phyloP scores from a whole-genome alignment of 2,329 filamentous ascomycete species.

The Fusarium sp. region DNA sequence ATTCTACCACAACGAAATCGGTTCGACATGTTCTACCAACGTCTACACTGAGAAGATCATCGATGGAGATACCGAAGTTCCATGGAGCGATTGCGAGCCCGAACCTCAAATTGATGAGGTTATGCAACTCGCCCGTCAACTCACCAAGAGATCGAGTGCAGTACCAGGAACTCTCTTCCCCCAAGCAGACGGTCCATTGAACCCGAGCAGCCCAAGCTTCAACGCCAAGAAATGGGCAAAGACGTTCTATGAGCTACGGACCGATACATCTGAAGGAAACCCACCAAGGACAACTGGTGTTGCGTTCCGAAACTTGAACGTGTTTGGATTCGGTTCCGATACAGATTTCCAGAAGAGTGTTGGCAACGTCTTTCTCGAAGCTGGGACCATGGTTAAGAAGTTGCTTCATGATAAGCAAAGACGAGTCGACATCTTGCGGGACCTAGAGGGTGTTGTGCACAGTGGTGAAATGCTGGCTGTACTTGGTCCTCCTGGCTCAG shows the following conservation, averaged over 20 bases:
- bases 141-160: constrained; percentile 46
- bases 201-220: constrained; percentile 57
- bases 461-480: constrained; percentile 79
- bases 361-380: constrained; percentile 45
- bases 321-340: constrained; percentile 48
- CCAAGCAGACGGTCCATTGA: constrained; percentile 47
- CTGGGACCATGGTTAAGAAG: constrained; percentile 28
- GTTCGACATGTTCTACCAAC: constrained; percentile 35
- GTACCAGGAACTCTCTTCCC: constrained; percentile 48
- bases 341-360: constrained; percentile 49
- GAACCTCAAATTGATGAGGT: constrained; percentile 38
- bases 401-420: constrained; percentile 58
- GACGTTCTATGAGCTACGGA: constrained; percentile 50
- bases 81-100: constrained; percentile 6
- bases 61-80: constrained; percentile 9
- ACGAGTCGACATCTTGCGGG: constrained; percentile 72
- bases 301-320: constrained; percentile 45
- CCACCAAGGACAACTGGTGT: constrained; percentile 47
- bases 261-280: constrained; percentile 44
- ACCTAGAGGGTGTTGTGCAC: constrained; percentile 73
- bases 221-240: constrained; percentile 59
- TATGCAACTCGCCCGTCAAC: constrained; percentile 47
- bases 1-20: constrained; percentile 15
- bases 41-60: constrained; percentile 34
- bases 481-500: constrained; percentile 74